Conservation (phyloP, 768 basidiomycete species). For the Sistotremastrum suecicum region DNA sequence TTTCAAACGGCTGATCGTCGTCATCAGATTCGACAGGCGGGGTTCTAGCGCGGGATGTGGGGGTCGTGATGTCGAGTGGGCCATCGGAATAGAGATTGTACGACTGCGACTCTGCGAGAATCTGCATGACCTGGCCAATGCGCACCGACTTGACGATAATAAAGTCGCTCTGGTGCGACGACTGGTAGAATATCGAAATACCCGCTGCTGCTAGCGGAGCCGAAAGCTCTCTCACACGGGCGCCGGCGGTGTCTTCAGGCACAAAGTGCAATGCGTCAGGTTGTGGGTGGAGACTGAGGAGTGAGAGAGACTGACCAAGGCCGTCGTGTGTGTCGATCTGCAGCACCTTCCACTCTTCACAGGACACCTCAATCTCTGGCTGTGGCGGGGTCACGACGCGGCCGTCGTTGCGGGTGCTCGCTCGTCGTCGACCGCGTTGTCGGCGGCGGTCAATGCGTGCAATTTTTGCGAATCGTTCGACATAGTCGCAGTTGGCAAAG, state of each 20-base stretch:
- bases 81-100: slow-evolving; percentile 34
- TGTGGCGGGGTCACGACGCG: slow-evolving; percentile 8
- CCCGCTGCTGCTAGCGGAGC: slow-evolving; percentile 62
- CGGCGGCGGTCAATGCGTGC: slow-evolving; percentile 41
- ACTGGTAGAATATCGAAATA: slow-evolving; percentile 72
- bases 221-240: slow-evolving; percentile 62
- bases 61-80: slow-evolving; percentile 11
- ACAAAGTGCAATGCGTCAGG: slow-evolving; percentile 5
- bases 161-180: slow-evolving; percentile 72
- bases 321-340: slow-evolving; percentile 73
- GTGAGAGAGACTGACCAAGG: slow-evolving; percentile 30
- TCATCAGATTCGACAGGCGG: neutral
- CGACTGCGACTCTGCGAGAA: slow-evolving; percentile 44
- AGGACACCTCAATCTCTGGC: slow-evolving; percentile 42
- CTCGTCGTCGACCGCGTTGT: slow-evolving; percentile 27
- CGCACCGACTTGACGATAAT: slow-evolving; percentile 63
- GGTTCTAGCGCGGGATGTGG: neutral
- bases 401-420: slow-evolving; percentile 16
- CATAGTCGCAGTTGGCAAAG: slow-evolving; percentile 46
- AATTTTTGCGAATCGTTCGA: slow-evolving; percentile 46
- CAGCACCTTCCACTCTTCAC: slow-evolving; percentile 64
- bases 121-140: slow-evolving; percentile 44
- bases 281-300: neutral
- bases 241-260: slow-evolving; percentile 46
- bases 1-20: neutral